phyloP scores from a whole-genome alignment of 2,329 filamentous ascomycete species.

The Aspergillus arachidicola region DNA sequence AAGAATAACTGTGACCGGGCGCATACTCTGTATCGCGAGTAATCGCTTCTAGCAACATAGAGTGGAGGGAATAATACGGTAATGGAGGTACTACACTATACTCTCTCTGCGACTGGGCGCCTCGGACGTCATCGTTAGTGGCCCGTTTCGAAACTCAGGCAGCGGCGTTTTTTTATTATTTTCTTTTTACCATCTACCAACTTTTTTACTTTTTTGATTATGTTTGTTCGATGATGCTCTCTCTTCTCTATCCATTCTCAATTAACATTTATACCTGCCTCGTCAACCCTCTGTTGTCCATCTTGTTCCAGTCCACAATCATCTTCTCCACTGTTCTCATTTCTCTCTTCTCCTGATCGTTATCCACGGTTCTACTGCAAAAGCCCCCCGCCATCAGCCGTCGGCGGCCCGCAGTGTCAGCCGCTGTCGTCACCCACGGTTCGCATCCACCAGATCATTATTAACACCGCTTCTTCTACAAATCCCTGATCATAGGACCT shows the following conservation, averaged over 20 bases:
- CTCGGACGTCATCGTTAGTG: slow-evolving; percentile 5
- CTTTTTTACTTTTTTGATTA: not conserved
- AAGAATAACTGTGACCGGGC: slow-evolving; percentile 4
- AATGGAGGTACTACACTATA: not conserved
- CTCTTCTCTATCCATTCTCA: slow-evolving; percentile 7
- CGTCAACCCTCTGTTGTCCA: not conserved
- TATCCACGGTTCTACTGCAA: slow-evolving; percentile 22
- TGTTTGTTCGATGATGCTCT: not conserved
- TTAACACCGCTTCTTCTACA: slow-evolving; percentile 6
- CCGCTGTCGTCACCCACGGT: slow-evolving; percentile 42
- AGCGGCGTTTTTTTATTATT: not conserved
- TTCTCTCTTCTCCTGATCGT: not conserved
- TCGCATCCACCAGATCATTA: slow-evolving; percentile 18
- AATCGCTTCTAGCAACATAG: not conserved
- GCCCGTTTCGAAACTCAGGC: slow-evolving; percentile 1
- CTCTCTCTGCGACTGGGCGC: not conserved
- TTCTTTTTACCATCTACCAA: not conserved
- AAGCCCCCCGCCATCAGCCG: slow-evolving; percentile 20
- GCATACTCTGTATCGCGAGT: not conserved
- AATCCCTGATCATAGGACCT: slow-evolving; percentile 3
- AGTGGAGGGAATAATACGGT: not conserved
- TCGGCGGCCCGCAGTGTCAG: slow-evolving; percentile 35
- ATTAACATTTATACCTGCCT: not conserved
- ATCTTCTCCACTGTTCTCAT: not conserved
- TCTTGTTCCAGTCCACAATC: not conserved